Evolutionary conservation across 2,329 filamentous ascomycete species (phyloP).

Genomic region (Ophiocordyceps robertsii): DNA sequence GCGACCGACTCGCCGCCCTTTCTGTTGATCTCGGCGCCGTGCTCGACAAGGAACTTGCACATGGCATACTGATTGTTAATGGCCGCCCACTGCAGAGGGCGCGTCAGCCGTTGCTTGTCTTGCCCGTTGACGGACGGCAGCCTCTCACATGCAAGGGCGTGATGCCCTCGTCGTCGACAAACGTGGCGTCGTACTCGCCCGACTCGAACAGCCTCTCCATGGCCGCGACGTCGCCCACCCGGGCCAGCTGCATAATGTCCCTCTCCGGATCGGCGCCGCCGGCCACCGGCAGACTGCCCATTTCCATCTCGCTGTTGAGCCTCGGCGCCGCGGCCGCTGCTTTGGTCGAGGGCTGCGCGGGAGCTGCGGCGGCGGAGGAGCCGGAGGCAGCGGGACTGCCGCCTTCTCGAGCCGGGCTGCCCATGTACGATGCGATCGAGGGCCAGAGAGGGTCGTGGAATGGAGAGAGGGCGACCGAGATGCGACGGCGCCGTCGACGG

Average conservation of each 20-base stretch:
- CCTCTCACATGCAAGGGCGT: slow-evolving; percentile 78
- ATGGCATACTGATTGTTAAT: slow-evolving; percentile 98
- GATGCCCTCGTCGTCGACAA: slow-evolving; percentile 82
- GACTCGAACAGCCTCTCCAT: slow-evolving; percentile 86
- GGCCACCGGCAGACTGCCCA: slow-evolving; percentile 33
- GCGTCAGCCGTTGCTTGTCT: not conserved
- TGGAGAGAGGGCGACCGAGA: too few relatives aligned
- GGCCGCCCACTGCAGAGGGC: slow-evolving; percentile 66
- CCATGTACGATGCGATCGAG: slow-evolving; percentile 19
- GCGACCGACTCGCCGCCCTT: slow-evolving; percentile 93
- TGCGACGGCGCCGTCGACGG: too few relatives aligned
- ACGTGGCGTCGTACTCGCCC: slow-evolving; percentile 69
- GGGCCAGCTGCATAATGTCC: slow-evolving; percentile 92
- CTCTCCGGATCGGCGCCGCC: slow-evolving; percentile 30
- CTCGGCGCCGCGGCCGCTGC: slow-evolving; percentile 37
- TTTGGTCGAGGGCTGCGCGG: slow-evolving; percentile 43
- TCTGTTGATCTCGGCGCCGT: slow-evolving; percentile 80
- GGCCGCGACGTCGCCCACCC: slow-evolving; percentile 70
- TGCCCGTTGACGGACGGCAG: not conserved
- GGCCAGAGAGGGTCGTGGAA: too few relatives aligned
- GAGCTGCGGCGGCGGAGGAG: slow-evolving; percentile 15
- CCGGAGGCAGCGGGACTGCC: slow-evolving; percentile 22
- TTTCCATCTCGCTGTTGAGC: slow-evolving; percentile 43
- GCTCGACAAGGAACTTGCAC: slow-evolving; percentile 82
- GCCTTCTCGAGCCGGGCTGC: slow-evolving; percentile 22